Evolutionary conservation across 805 yeast species (phyloP).

Genomic region (Ogataea pilisensis): DNA sequence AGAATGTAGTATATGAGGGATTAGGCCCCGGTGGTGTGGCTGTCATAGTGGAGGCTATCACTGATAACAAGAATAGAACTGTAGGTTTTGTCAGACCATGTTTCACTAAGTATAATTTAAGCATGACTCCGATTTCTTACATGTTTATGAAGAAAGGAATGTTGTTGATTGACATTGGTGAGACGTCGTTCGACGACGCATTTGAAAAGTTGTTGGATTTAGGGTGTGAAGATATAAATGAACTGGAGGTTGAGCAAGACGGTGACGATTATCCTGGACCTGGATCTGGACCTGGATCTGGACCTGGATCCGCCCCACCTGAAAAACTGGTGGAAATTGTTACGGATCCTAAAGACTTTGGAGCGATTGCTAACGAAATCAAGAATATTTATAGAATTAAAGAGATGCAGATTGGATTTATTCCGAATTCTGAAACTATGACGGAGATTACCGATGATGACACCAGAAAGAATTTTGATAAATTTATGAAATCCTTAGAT

Average conservation of each 20-base stretch:
- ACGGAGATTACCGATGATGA: conserved; percentile 54
- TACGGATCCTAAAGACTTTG: conserved; percentile 63
- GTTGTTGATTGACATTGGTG: conserved; percentile 46
- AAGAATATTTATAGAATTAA: conserved; percentile 55
- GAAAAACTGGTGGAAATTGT: conserved; percentile 41
- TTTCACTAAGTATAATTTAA: conserved; percentile 58
- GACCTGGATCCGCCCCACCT: background rate
- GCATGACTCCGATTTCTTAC: conserved; percentile 72
- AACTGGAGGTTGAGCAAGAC: conserved; percentile 13
- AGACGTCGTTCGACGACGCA: conserved; percentile 49
- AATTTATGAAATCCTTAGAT: conserved; percentile 58
- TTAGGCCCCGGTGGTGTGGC: conserved; percentile 92
- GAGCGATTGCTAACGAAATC: conserved; percentile 54
- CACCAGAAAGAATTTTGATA: conserved; percentile 45
- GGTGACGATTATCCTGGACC: conserved; percentile 22
- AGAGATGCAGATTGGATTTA: conserved; percentile 68
- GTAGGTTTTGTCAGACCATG: conserved; percentile 71
- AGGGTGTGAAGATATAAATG: conserved; percentile 70
- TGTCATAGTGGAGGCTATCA: conserved; percentile 75
- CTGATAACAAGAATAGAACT: conserved; percentile 85
- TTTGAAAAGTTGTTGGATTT: conserved; percentile 73
- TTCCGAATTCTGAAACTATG: conserved; percentile 57
- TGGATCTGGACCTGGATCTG: too few relatives aligned
- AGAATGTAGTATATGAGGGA: conserved; percentile 74
- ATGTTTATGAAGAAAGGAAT: conserved; percentile 78